Evolutionary conservation across 2,329 filamentous ascomycete species (phyloP).

Genomic region (Botrytis elliptica): DNA sequence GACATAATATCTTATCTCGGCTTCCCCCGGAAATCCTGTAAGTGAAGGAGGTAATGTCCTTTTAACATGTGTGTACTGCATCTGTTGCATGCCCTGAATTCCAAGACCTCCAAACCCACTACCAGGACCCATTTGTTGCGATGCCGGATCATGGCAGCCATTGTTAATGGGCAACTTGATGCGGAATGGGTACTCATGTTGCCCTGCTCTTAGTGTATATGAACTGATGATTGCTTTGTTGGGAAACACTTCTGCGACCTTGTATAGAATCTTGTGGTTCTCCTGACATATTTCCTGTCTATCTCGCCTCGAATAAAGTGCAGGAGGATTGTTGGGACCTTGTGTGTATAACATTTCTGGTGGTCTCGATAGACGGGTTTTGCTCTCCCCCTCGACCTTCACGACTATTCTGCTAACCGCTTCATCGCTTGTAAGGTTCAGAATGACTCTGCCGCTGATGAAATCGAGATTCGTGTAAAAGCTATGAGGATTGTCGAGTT

Average conservation of each 20-base stretch:
- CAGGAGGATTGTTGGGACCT: constrained; percentile 25
- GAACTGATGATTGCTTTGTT: constrained; percentile 38
- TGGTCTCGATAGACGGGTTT: constrained; percentile 52
- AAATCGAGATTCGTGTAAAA: constrained; percentile 80
- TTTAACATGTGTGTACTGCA: constrained; percentile 70
- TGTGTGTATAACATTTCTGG: constrained; percentile 14
- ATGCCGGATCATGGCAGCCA: constrained; percentile 52
- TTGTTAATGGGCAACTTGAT: constrained; percentile 81
- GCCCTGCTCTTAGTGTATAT: constrained; percentile 64
- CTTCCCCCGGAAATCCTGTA: constrained; percentile 80
- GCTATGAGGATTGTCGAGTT: constrained; percentile 63
- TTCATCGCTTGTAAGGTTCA: constrained; percentile 63
- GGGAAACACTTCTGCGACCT: constrained; percentile 70
- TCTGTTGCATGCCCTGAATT: constrained; percentile 61
- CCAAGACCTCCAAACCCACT: constrained; percentile 57
- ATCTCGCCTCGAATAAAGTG: constrained; percentile 26
- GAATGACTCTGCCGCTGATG: constrained; percentile 61
- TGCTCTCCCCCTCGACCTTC: constrained; percentile 79
- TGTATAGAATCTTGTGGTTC: constrained; percentile 74
- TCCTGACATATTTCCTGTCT: constrained; percentile 47
- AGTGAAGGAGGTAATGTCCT: constrained; percentile 86
- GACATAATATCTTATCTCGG: constrained; percentile 89
- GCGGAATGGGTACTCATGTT: constrained; percentile 73
- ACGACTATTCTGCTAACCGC: constrained; percentile 71
- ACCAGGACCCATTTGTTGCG: constrained; percentile 53